Conservation (phyloP, 2,329 filamentous ascomycete genomes). For the Lachnellula willkommii region DNA sequence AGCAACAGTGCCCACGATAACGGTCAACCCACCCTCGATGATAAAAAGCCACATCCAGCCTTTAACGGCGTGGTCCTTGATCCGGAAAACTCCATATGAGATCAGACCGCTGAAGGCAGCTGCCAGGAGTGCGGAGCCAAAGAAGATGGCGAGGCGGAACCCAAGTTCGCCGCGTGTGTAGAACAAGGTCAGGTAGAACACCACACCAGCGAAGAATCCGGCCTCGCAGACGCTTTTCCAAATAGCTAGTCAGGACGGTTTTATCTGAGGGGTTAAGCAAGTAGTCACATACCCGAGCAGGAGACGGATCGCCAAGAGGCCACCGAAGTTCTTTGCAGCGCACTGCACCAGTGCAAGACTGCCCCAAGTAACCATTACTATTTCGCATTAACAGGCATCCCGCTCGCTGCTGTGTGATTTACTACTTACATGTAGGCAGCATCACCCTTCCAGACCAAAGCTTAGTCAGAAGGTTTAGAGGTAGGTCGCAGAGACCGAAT, state of each 20-base stretch:
- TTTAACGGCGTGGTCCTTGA: slow-evolving; percentile 40
- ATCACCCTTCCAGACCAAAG: slow-evolving; percentile 40
- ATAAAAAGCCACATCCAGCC: slow-evolving; percentile 41
- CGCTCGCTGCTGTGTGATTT: neutral
- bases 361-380: slow-evolving; percentile 45
- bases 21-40: slow-evolving; percentile 22
- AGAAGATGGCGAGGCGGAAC: slow-evolving; percentile 39
- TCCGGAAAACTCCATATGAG: slow-evolving; percentile 36
- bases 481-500: slow-evolving; percentile 42
- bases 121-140: slow-evolving; percentile 37
- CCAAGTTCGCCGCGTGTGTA: slow-evolving; percentile 34
- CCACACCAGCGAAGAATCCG: slow-evolving; percentile 49
- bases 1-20: slow-evolving; percentile 25
- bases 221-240: slow-evolving; percentile 39
- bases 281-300: slow-evolving; percentile 31
- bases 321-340: slow-evolving; percentile 32
- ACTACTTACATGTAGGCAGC: slow-evolving; percentile 29
- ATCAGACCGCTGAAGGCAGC: slow-evolving; percentile 30
- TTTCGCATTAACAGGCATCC: neutral
- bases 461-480: slow-evolving; percentile 44
- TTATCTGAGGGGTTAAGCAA: neutral
- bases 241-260: neutral
- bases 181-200: slow-evolving; percentile 50
- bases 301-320: slow-evolving; percentile 32
- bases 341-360: slow-evolving; percentile 38